Evolutionary conservation across 176 grass and related monocot species (phyloP).

Genomic region (Alopecurus myosuroides): DNA sequence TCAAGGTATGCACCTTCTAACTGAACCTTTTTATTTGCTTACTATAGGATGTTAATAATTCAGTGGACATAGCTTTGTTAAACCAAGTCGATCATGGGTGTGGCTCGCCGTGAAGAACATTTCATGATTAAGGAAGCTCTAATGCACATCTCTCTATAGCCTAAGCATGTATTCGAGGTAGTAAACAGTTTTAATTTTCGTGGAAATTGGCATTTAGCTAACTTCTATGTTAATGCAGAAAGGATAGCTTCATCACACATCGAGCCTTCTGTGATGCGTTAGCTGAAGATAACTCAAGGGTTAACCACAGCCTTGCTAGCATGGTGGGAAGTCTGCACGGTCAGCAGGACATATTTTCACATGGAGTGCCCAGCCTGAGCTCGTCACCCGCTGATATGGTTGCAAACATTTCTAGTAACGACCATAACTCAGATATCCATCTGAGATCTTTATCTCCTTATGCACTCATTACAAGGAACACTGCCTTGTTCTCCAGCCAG

Average conservation of each 20-base stretch:
- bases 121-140: neutral
- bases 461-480: constrained; percentile 47
- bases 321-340: constrained; percentile 46
- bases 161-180: neutral
- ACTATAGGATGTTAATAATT: neutral
- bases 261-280: constrained; percentile 59
- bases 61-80: neutral
- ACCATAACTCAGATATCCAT: constrained; percentile 35
- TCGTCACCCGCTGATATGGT: constrained; percentile 43
- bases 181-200: neutral
- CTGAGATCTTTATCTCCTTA: constrained; percentile 47
- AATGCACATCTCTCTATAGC: neutral
- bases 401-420: constrained; percentile 33
- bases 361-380: constrained; percentile 32
- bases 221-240: constrained; percentile 40
- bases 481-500: constrained; percentile 41
- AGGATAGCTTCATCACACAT: constrained; percentile 70
- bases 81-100: neutral
- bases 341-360: constrained; percentile 43
- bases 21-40: neutral
- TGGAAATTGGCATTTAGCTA: neutral
- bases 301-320: constrained; percentile 23
- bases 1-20: constrained; percentile 49
- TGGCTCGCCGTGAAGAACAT: neutral
- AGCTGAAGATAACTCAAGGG: constrained; percentile 47